A percentile compares a stretch with the other conserved stretches of the same genome.
These are phyloP conservation scores for Prosopis cineraria DNA, from an alignment of 306 rosid species.

Conservation along the genomic window DNA sequence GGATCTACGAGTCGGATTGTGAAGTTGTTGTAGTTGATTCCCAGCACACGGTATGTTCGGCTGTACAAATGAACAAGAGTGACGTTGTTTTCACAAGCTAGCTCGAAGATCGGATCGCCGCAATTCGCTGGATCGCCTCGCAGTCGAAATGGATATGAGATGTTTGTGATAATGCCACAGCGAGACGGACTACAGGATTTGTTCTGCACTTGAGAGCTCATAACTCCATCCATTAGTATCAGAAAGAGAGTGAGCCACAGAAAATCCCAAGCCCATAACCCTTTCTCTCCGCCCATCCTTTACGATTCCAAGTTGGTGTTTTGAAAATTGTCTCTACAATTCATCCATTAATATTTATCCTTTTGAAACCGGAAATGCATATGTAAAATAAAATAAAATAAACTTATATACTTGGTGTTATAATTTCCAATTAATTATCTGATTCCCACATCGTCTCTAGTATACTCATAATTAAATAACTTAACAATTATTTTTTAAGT, in stretches of 20 bases:
- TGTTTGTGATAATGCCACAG: background rate
- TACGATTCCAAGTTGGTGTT: too few relatives aligned
- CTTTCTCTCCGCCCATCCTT: background rate
- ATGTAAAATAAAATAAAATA: too few relatives aligned
- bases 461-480: too few relatives aligned
- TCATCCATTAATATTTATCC: too few relatives aligned
- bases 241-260: background rate
- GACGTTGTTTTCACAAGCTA: background rate
- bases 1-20: background rate
- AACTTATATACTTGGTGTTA: too few relatives aligned
- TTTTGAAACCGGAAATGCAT: too few relatives aligned
- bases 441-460: too few relatives aligned
- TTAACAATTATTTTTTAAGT: too few relatives aligned
- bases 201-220: background rate
- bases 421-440: too few relatives aligned
- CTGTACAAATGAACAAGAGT: background rate
- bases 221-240: background rate
- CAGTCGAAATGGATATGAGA: background rate
- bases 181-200: background rate
- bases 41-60: background rate
- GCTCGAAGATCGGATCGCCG: background rate
- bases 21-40: slow-evolving; percentile 1
- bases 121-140: background rate
- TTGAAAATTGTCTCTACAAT: too few relatives aligned
- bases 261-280: background rate